Conservation (phyloP, 495 filamentous ascomycete genomes). For the Penicillium bovifimosum region DNA sequence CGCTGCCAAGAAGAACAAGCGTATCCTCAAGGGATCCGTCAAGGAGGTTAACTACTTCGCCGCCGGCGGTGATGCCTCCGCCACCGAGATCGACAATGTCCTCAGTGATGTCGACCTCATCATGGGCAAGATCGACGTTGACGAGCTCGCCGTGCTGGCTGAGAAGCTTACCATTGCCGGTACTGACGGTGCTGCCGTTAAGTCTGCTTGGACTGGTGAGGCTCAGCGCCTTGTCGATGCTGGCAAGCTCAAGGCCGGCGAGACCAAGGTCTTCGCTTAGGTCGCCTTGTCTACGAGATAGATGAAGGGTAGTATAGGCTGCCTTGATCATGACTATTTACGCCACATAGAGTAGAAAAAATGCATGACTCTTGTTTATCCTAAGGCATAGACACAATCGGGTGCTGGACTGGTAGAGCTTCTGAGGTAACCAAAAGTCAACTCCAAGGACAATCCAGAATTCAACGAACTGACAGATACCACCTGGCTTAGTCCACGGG, state of each 20-base stretch:
- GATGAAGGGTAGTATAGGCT: not conserved
- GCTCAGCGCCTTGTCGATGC: constrained; percentile 65
- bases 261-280: constrained; percentile 53
- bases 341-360: constrained; percentile 10
- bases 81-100: constrained; percentile 71
- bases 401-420: too few species aligned
- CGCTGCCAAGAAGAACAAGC: constrained; percentile 98
- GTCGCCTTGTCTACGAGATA: constrained; percentile 2
- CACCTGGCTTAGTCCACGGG: too few species aligned
- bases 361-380: not conserved
- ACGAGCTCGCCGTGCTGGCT: constrained; percentile 77
- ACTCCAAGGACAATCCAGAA: too few species aligned
- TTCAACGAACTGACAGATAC: too few species aligned
- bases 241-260: constrained; percentile 79
- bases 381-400: not conserved
- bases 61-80: constrained; percentile 56
- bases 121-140: constrained; percentile 79
- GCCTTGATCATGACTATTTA: constrained; percentile 8
- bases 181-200: constrained; percentile 54
- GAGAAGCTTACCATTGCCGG: constrained; percentile 60
- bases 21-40: constrained; percentile 81
- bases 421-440: too few species aligned
- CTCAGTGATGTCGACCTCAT: constrained; percentile 86
- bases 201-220: constrained; percentile 63
- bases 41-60: constrained; percentile 93